Evolutionary conservation across 257 asterid species (phyloP).

Genomic region (Echites panduratus): DNA sequence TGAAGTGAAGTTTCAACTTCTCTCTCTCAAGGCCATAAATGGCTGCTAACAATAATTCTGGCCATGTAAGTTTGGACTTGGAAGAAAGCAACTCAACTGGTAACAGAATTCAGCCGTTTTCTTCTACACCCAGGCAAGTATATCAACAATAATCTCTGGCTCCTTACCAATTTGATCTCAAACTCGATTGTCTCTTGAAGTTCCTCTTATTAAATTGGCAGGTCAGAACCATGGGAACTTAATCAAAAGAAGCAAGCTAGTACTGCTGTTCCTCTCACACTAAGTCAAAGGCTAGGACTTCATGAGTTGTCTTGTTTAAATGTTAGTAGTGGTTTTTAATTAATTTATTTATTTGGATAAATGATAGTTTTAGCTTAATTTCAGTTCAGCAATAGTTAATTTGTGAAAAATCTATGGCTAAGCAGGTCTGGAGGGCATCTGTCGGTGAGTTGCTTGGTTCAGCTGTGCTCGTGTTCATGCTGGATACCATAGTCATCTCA

Average conservation of each 20-base stretch:
- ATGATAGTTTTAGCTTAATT: too few relatives aligned
- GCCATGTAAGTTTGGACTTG: constrained; percentile 16
- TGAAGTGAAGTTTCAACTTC: background rate
- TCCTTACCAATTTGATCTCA: background rate
- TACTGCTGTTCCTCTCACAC: constrained; percentile 11
- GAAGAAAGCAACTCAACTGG: constrained; percentile 42
- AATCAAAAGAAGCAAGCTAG: constrained; percentile 18
- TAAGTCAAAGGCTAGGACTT: constrained; percentile 45
- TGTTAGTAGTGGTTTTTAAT: constrained; percentile 24
- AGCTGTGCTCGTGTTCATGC: constrained; percentile 60
- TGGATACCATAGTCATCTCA: constrained; percentile 63
- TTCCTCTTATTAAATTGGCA: constrained; percentile 12
- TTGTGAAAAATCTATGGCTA: too few relatives aligned
- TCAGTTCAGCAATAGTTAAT: too few relatives aligned
- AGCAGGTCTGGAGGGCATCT: constrained; percentile 73
- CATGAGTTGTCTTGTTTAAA: constrained; percentile 42
- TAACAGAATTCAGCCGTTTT: constrained; percentile 34
- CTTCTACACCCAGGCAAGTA: constrained; percentile 37
- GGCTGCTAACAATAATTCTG: constrained; percentile 25
- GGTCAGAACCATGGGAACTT: constrained; percentile 22
- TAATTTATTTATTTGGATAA: too few relatives aligned
- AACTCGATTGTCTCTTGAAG: background rate
- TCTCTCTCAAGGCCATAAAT: constrained; percentile 12
- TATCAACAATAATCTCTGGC: background rate
- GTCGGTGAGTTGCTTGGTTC: constrained; percentile 66